These are phyloP conservation scores for Populus pruinosa DNA, from an alignment of 345 rosid species.

Conservation along the genomic window DNA sequence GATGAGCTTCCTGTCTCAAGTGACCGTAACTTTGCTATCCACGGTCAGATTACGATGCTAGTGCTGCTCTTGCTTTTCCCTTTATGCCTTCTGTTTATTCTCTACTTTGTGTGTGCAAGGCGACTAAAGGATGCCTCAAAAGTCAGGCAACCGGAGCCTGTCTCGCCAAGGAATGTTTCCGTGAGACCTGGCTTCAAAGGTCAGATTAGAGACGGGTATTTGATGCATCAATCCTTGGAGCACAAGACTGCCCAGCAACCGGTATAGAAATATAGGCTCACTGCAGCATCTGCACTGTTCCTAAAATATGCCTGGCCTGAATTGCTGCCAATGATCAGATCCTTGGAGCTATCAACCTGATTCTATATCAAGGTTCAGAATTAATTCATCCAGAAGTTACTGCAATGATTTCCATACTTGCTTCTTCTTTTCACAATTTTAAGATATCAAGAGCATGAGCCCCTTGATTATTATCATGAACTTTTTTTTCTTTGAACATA, in stretches of 20 bases:
- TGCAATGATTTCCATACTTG: neutral
- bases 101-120: constrained; percentile 20
- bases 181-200: neutral
- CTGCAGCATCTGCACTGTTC: neutral
- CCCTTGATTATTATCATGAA: too few species aligned
- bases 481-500: too few species aligned
- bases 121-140: constrained; percentile 1
- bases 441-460: too few species aligned
- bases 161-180: neutral
- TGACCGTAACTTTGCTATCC: constrained; percentile 42
- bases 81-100: constrained; percentile 19
- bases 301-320: neutral
- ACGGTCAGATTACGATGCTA: constrained; percentile 50
- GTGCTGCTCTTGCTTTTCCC: constrained; percentile 35
- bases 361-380: neutral
- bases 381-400: neutral
- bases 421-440: neutral
- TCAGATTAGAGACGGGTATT: neutral
- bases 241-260: neutral
- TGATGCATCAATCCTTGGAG: neutral
- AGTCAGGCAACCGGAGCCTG: neutral
- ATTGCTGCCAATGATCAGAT: neutral
- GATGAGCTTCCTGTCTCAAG: constrained; percentile 26
- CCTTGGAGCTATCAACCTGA: neutral
- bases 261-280: neutral